These are phyloP conservation scores for Fusarium sp. DNA, from an alignment of 2,329 filamentous ascomycete genomes.

Conservation along the genomic window DNA sequence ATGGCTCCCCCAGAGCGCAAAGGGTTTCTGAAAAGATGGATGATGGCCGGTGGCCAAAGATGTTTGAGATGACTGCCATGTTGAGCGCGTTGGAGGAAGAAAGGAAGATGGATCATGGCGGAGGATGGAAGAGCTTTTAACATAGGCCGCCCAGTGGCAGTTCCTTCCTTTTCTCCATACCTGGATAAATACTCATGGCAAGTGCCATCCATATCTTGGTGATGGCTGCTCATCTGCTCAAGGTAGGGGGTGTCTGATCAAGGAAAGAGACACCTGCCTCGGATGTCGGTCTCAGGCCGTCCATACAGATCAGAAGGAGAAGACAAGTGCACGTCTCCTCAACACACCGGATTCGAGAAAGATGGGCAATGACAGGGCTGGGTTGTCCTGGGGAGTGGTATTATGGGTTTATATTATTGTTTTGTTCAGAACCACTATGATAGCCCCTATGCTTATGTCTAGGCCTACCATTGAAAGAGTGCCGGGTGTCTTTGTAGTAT, in stretches of 20 bases:
- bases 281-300: neutral
- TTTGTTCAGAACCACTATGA: neutral
- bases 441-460: neutral
- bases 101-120: neutral
- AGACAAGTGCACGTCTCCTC: neutral
- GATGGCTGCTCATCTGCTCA: neutral
- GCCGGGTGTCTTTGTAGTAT: neutral
- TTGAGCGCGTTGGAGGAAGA: slow-evolving; percentile 8
- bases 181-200: neutral
- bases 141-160: neutral
- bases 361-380: neutral
- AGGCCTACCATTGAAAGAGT: neutral
- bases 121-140: neutral
- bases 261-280: neutral
- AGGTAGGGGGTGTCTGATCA: neutral
- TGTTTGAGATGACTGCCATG: slow-evolving; percentile 16
- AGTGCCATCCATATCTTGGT: neutral
- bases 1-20: slow-evolving; percentile 23
- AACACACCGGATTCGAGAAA: neutral
- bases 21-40: slow-evolving; percentile 6
- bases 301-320: neutral
- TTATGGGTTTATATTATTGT: neutral
- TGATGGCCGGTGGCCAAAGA: slow-evolving; percentile 26
- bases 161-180: neutral
- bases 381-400: neutral